Evolutionary conservation across 306 rosid species (phyloP).

Genomic region (Dalbergia cultrata): DNA sequence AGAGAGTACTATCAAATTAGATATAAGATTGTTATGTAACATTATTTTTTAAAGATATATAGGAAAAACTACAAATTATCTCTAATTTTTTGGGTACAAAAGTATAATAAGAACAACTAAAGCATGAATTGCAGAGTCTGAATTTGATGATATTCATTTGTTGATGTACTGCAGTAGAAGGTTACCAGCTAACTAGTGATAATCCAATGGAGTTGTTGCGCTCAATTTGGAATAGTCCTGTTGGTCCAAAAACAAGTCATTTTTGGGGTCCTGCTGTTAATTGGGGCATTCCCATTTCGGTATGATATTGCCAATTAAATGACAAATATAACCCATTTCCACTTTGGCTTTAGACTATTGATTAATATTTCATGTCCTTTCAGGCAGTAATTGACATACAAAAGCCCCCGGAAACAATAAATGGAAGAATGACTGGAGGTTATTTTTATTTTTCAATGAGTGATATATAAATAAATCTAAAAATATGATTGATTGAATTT

Average conservation of each 20-base stretch:
- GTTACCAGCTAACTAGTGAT: too few relatives aligned
- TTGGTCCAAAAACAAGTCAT: slow-evolving; percentile 34
- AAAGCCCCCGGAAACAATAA: slow-evolving; percentile 21
- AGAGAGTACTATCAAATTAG: too few relatives aligned
- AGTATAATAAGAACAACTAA: too few relatives aligned
- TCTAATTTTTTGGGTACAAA: too few relatives aligned
- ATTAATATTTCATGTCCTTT: background rate
- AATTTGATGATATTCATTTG: background rate
- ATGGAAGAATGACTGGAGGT: slow-evolving; percentile 18
- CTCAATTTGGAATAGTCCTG: slow-evolving; percentile 20
- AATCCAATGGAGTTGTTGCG: background rate
- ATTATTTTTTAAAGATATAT: too few relatives aligned
- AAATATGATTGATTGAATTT: background rate
- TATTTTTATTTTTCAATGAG: background rate
- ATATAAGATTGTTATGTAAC: too few relatives aligned
- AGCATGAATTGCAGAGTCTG: too few relatives aligned
- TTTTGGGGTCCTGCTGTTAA: slow-evolving; percentile 27
- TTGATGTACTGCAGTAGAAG: background rate
- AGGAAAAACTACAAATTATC: too few relatives aligned
- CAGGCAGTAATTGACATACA: background rate
- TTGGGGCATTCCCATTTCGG: slow-evolving; percentile 17
- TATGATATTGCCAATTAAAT: background rate
- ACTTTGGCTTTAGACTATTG: background rate
- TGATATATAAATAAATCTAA: background rate
- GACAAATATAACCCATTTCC: background rate